Conservation (phyloP, 805 yeast genomes). For the Sporopachydermia quercuum region DNA sequence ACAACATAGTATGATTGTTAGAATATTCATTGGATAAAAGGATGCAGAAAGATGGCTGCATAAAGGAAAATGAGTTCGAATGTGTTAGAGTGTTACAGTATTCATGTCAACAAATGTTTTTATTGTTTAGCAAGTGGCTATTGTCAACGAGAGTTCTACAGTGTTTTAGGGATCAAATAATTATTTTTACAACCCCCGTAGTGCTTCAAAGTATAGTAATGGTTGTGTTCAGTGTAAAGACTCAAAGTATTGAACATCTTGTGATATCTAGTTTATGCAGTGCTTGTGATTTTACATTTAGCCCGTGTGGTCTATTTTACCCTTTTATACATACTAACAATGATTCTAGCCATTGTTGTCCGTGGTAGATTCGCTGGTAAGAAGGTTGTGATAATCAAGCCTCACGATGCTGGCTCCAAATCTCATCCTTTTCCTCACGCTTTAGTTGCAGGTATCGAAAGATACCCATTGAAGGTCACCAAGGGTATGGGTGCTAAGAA, state of each 20-base stretch:
- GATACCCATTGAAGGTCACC: constrained; percentile 94
- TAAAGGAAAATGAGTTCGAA: no score
- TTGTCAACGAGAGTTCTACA: not conserved
- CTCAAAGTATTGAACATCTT: no score
- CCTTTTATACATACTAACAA: no score
- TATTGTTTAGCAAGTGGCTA: constrained; percentile 1
- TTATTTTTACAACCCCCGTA: no score
- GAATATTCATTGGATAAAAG: not conserved
- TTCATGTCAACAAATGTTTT: no score
- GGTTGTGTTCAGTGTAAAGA: no score
- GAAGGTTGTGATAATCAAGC: constrained; percentile 97
- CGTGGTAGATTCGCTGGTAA: constrained; percentile 99
- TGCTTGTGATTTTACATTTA: no score
- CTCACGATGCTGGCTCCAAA: constrained; percentile 98
- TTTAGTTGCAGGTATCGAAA: constrained; percentile 97
- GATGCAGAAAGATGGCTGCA: no score
- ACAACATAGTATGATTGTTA: constrained; percentile 1
- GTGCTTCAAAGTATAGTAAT: no score
- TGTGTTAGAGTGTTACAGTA: no score
- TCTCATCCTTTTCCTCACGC: constrained; percentile 99
- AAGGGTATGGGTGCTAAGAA: constrained; percentile 92
- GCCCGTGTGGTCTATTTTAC: no score
- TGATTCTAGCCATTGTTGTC: constrained; percentile 76
- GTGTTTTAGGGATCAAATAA: not conserved
- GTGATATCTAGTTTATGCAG: no score